Evolutionary conservation across 441 rosid species (phyloP), one percentile per base, ranked within the genome.

Genomic region (Pelargonium myrrhifolium): DNA sequence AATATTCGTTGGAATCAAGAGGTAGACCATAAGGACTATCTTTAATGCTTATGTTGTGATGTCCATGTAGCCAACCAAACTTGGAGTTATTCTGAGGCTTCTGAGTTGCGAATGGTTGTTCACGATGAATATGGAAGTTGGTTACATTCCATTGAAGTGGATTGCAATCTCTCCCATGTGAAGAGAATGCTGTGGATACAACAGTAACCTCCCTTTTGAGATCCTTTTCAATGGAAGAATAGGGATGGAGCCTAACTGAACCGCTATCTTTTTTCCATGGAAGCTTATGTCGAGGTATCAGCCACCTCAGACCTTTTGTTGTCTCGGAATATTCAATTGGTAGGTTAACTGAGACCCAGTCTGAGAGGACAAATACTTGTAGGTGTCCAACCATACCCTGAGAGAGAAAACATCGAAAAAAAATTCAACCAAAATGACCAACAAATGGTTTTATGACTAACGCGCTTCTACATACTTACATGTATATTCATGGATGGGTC

Each of bases 321-420:
- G 86, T 85, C 80, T 85, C 89, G 11, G 89, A 85, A 74, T 81
- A 85, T 65, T 85, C 85, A 35, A 79, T 67, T 8, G 85, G 83
- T 62, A 74, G 83, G 69, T 81, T 74, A 42, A 65, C 70, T 40
- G 77, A 67, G 72, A 85, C 15, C 89, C 86, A 82, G 66, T 79
- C 82, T 9, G 84, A 83, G 66, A 85, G 81, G 35, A 79, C 84
- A 83, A 85, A 83, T 68, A 83, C 83, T 79, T 85, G 89, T 43
- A 85, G 79, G 68, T 85, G 89, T 62, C 89, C 89, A 49, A 81
- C 68, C 81, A 85, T 69, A 72, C 86, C 89, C 89, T 85, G 70
- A 9, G 21, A 77, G 62, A 15, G n/a, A 76, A 12, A 9, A 7
- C 31, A 14, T 8, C 24, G 20, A n/a, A 35, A 37, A 28, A 39